Evolutionary conservation across 75 land plant genomes (phyloP).

Genomic region (Picea sitchensis): DNA sequence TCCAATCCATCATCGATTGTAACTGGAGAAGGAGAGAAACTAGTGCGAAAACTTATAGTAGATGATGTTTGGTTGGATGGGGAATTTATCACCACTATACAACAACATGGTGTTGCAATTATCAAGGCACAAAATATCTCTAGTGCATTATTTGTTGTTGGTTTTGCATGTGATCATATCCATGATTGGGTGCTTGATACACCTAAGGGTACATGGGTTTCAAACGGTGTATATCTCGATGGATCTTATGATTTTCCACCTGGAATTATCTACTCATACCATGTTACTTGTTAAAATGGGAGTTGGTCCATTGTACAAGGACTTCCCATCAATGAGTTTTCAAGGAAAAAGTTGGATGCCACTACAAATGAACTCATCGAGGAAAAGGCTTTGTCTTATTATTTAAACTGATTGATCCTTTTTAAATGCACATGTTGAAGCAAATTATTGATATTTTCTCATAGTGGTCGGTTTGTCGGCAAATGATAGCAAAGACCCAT

Average conservation of each 20-base stretch:
- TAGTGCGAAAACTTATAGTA: constrained; percentile 41
- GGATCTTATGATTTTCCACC: constrained; percentile 82
- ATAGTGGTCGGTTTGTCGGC: no score
- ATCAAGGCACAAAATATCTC: constrained; percentile 85
- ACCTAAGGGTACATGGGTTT: constrained; percentile 84
- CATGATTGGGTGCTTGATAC: no score
- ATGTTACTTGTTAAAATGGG: constrained; percentile 82
- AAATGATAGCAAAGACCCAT: no score
- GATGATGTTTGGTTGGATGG: constrained; percentile 71
- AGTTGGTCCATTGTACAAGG: constrained; percentile 95
- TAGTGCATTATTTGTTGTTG: constrained; percentile 27
- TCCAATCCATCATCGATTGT: background rate
- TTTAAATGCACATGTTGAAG: no score
- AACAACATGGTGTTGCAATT: constrained; percentile 88
- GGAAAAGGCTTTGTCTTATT: constrained; percentile 78
- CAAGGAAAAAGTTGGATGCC: constrained; percentile 81
- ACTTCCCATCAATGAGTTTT: constrained; percentile 71
- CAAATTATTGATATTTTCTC: no score
- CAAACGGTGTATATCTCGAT: constrained; percentile 96
- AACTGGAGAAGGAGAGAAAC: constrained; percentile 30
- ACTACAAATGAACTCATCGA: constrained; percentile 78
- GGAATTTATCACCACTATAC: constrained; percentile 76
- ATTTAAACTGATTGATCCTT: constrained; percentile 30
- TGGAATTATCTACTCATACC: constrained; percentile 89
- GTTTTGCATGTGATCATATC: no score